Evolutionary conservation across 305 asterid species (phyloP), one percentile per base, ranked within the genome.

Genomic region (Ilex paraguariensis): DNA sequence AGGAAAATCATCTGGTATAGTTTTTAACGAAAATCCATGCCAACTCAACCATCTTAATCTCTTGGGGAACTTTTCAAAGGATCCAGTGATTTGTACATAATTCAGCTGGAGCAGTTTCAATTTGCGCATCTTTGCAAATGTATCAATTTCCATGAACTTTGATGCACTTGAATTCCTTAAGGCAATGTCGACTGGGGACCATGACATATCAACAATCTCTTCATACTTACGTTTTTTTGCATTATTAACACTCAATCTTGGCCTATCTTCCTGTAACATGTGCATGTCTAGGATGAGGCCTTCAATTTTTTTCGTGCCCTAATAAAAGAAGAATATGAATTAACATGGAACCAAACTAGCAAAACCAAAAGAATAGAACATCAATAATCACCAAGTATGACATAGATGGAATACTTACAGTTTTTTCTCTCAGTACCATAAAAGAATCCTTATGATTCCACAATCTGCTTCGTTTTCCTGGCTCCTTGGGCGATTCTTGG

Each of bases 221-320:
- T 45, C 1, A 2, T 13, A 1, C 2, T 7, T 7, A 1, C 15
- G 2, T 14, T 14, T 10, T 50, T 50, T 50, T 1, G 13, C 54
- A 9, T 9, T 5, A 50, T 50, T 1, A 14, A 14, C 6, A 11
- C 13, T 14, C 28, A 21, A 21, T 7, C 7, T 5, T 7, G 13
- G 13, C 54, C 1, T 21, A 58, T 51, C 54, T 14, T 66, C 70
- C 28, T 21, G 28, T 39, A 58, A 51, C 64, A 58, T 58, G 49
- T 66, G 64, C 70, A 66, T 50, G 64, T 66, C 45, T 11, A 66
- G 70, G 39, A 21, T 21, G 28, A 21, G 28, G 28, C 28, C 28
- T 21, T 21, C 28, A 21, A 21, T 21, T 21, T 21, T 21, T 21
- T 21, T 21, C 21, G 28, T 0, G 1, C 28, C 28, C 28, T 21